Conservation (phyloP, 2,329 filamentous ascomycete species). For the Sodiomyces alkalinus region DNA sequence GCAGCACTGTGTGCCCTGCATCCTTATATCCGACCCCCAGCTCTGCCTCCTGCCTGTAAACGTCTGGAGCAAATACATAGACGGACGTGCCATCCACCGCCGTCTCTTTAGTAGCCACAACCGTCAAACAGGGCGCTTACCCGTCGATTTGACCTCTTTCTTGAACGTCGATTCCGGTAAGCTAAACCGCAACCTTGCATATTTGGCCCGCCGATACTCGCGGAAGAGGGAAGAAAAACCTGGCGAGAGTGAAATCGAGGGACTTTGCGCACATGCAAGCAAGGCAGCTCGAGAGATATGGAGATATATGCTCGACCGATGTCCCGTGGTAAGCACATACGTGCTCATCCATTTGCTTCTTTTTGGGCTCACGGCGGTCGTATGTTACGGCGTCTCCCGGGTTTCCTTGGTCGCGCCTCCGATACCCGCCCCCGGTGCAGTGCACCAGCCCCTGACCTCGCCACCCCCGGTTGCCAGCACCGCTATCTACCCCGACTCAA, state of each 20-base stretch:
- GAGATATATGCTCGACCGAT: too few species aligned
- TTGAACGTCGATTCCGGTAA: constrained; percentile 34
- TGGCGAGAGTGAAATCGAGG: not conserved
- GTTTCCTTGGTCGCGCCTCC: too few species aligned
- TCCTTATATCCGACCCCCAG: constrained; percentile 31
- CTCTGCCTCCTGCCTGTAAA: constrained; percentile 18
- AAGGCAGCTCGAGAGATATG: too few species aligned
- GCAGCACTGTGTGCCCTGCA: constrained; percentile 28
- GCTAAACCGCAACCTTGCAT: constrained; percentile 37
- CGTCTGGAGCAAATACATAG: constrained; percentile 19
- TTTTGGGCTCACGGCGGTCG: too few species aligned
- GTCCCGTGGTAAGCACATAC: too few species aligned
- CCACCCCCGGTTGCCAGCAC: constrained; percentile 5
- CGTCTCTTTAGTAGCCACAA: constrained; percentile 22
- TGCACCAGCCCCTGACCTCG: too few species aligned
- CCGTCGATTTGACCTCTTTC: constrained; percentile 32
- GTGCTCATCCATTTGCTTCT: too few species aligned
- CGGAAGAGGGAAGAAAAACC: constrained; percentile 3
- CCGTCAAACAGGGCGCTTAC: constrained; percentile 23
- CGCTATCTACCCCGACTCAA: constrained; percentile 10
- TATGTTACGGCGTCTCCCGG: too few species aligned
- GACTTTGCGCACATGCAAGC: too few species aligned
- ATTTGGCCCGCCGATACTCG: constrained; percentile 25
- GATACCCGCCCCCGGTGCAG: too few species aligned
- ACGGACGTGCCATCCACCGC: constrained; percentile 29